Percentiles rank a stretch among this genome's conserved stretches.
Evolutionary conservation across 805 yeast genomes (phyloP).

Genomic region (Nakazawaea ambrosiae): DNA sequence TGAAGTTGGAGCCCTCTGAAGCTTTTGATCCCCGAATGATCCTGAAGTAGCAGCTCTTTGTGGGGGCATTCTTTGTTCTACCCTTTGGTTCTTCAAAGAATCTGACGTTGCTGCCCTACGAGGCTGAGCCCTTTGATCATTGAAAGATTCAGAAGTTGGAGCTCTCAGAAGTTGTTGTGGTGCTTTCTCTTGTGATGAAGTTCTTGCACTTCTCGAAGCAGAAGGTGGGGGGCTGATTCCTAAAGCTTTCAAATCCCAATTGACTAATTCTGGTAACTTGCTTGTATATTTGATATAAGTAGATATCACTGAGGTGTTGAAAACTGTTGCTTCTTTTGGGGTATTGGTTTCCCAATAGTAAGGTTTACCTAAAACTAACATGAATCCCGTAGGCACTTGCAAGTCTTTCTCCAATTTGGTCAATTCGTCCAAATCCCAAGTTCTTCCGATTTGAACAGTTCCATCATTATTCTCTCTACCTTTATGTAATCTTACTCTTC

Average conservation of each 20-base stretch:
- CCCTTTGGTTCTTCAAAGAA: neutral
- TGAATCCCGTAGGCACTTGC: constrained; percentile 48
- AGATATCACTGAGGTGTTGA: constrained; percentile 45
- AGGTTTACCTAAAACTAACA: constrained; percentile 59
- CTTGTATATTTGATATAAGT: constrained; percentile 53
- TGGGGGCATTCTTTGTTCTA: no score
- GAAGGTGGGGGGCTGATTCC: constrained; percentile 3
- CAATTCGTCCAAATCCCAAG: constrained; percentile 81
- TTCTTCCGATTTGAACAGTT: constrained; percentile 80
- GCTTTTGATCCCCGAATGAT: no score
- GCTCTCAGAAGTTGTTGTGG: no score
- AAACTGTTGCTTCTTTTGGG: constrained; percentile 51
- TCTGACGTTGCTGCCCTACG: no score
- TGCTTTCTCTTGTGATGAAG: no score
- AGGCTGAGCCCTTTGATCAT: no score
- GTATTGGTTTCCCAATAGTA: constrained; percentile 78
- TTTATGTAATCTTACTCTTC: constrained; percentile 70
- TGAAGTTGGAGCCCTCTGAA: no score
- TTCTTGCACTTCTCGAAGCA: no score
- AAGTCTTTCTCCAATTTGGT: constrained; percentile 45
- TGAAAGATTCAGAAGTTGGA: no score
- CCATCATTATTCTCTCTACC: constrained; percentile 76
- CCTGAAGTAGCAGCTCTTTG: no score
- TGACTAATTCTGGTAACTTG: constrained; percentile 42
- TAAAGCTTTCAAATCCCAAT: constrained; percentile 33